Conservation (phyloP, 768 basidiomycete species). For the Lactarius psammicola region DNA sequence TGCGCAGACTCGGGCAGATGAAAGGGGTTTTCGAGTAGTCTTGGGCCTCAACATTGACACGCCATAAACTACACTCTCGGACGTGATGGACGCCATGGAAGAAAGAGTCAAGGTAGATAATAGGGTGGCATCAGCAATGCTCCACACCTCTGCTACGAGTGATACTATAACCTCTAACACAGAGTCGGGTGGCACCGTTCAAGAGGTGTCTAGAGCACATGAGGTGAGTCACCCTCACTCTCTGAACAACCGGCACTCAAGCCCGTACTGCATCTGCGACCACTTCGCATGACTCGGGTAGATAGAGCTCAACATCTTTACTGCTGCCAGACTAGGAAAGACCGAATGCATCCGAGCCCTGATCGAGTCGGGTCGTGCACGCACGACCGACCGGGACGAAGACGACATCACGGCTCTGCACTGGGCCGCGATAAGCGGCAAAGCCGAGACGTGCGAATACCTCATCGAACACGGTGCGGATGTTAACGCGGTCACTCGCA, state of each 20-base stretch:
- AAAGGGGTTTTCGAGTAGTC: background rate
- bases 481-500: conserved; percentile 89
- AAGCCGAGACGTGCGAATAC: conserved; percentile 79
- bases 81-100: background rate
- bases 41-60: background rate
- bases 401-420: conserved; percentile 93
- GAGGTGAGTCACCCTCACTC: background rate
- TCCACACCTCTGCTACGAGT: background rate
- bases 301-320: conserved; percentile 62
- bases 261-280: background rate
- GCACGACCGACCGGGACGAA: conserved; percentile 74
- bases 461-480: conserved; percentile 89
- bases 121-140: background rate
- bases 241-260: background rate
- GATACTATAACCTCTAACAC: background rate
- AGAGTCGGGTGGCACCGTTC: background rate
- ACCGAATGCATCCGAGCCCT: conserved; percentile 58
- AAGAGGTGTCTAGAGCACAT: background rate
- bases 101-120: conserved; percentile 11
- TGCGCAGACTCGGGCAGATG: background rate
- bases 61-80: background rate
- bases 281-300: background rate
- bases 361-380: conserved; percentile 65
- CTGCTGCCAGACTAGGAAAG: conserved; percentile 85
- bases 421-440: conserved; percentile 96